Evolutionary conservation across 2,329 filamentous ascomycete genomes (phyloP).

Genomic region (Xylariaceae sp.): DNA sequence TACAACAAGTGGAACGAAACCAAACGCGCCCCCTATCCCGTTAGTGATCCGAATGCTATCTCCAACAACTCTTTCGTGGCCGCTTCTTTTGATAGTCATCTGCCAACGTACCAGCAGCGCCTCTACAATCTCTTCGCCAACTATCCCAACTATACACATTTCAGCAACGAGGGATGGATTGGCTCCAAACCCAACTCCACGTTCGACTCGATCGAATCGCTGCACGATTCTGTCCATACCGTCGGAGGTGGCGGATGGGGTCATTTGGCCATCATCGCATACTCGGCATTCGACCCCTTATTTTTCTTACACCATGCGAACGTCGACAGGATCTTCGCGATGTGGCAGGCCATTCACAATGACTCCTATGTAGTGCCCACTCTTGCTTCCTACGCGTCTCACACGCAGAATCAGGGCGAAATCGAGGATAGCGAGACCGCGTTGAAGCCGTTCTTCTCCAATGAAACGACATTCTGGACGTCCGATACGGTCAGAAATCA

Average conservation of each 20-base stretch:
- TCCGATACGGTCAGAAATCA: constrained; percentile 57
- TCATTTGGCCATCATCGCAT: constrained; percentile 65
- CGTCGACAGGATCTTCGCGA: constrained; percentile 67
- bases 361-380: constrained; percentile 59
- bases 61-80: constrained; percentile 58
- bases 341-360: constrained; percentile 73
- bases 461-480: constrained; percentile 61
- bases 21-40: constrained; percentile 48
- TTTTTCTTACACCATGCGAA: constrained; percentile 76
- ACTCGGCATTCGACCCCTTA: constrained; percentile 72
- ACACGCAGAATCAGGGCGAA: constrained; percentile 51
- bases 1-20: constrained; percentile 57
- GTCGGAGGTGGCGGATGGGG: constrained; percentile 47
- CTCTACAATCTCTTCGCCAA: constrained; percentile 63
- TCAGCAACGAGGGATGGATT: constrained; percentile 65
- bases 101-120: constrained; percentile 53
- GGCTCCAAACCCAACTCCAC: constrained; percentile 38
- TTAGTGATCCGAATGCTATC: constrained; percentile 36
- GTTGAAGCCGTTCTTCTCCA: constrained; percentile 62
- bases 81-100: constrained; percentile 46
- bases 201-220: constrained; percentile 59
- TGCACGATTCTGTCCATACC: constrained; percentile 60
- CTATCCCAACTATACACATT: constrained; percentile 61
- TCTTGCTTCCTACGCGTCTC: constrained; percentile 52
- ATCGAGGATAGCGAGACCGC: constrained; percentile 51